Evolutionary conservation across 768 basidiomycete species (phyloP).

Genomic region (Collybia nuda): DNA sequence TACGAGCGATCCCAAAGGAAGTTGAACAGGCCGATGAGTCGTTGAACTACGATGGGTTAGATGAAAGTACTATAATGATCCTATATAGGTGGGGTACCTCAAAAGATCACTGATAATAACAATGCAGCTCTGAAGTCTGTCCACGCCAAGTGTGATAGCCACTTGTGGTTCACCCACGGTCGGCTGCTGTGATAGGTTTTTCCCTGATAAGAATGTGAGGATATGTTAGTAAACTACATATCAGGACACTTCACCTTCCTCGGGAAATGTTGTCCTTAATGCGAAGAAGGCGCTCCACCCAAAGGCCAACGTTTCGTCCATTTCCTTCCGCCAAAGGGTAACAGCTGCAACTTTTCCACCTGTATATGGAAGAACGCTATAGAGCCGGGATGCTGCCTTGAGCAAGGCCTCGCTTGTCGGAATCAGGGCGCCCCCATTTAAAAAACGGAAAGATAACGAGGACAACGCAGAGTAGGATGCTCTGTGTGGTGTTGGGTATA

Average conservation of each 20-base stretch:
- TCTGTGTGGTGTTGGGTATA: slow-evolving; percentile 70
- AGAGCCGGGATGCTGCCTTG: slow-evolving; percentile 54
- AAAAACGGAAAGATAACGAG: slow-evolving; percentile 49
- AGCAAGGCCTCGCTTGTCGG: slow-evolving; percentile 39
- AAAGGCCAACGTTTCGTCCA: slow-evolving; percentile 68
- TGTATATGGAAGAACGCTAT: slow-evolving; percentile 62
- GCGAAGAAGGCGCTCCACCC: slow-evolving; percentile 62
- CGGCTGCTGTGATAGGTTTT: not conserved
- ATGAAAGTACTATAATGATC: not conserved
- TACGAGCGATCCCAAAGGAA: slow-evolving; percentile 67
- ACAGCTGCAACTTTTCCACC: slow-evolving; percentile 80
- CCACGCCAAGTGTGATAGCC: slow-evolving; percentile 54
- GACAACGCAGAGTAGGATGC: slow-evolving; percentile 52
- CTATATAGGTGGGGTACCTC: slow-evolving; percentile 33
- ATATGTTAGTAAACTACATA: not conserved
- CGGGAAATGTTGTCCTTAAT: slow-evolving; percentile 60
- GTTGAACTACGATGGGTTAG: slow-evolving; percentile 41
- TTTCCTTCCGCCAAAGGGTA: slow-evolving; percentile 69
- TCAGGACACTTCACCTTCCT: slow-evolving; percentile 33
- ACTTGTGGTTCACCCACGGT: slow-evolving; percentile 38
- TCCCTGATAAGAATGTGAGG: not conserved
- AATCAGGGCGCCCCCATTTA: slow-evolving; percentile 53
- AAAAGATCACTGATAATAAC: slow-evolving; percentile 54
- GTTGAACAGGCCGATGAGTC: slow-evolving; percentile 58
- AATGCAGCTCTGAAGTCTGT: slow-evolving; percentile 57